Evolutionary conservation across 2,329 filamentous ascomycete species (phyloP).

Genomic region (Zalaria obscura): DNA sequence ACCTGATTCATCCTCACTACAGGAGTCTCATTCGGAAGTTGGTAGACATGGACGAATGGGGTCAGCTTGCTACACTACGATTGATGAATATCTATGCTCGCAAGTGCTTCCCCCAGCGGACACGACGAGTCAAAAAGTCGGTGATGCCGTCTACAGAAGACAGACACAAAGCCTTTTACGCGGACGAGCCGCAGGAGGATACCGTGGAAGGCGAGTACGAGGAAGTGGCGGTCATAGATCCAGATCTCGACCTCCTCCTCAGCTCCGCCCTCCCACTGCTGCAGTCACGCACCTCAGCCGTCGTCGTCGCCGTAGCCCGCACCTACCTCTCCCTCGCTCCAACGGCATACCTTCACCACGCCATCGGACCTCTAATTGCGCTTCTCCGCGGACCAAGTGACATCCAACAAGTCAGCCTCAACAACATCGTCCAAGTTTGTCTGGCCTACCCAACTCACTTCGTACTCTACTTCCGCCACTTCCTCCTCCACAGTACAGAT

Average conservation of each 20-base stretch:
- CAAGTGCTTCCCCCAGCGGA: constrained; percentile 69
- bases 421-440: constrained; percentile 91
- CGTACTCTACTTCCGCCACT: constrained; percentile 76
- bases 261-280: constrained; percentile 71
- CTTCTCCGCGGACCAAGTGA: constrained; percentile 74
- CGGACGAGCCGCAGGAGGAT: constrained; percentile 41
- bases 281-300: constrained; percentile 83
- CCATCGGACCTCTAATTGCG: constrained; percentile 74
- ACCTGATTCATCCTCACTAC: constrained; percentile 86
- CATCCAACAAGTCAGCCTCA: constrained; percentile 77
- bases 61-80: constrained; percentile 69
- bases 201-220: constrained; percentile 35
- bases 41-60: constrained; percentile 99
- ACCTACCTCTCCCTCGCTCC: constrained; percentile 79
- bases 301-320: constrained; percentile 74
- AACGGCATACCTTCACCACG: constrained; percentile 55
- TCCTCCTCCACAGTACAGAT: constrained; percentile 71
- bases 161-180: constrained; percentile 56
- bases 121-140: constrained; percentile 40
- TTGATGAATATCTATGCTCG: constrained; percentile 76
- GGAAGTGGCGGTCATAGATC: constrained; percentile 51
- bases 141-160: constrained; percentile 23
- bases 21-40: constrained; percentile 72
- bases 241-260: constrained; percentile 70
- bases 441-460: constrained; percentile 65